Conservation (phyloP, 2,329 filamentous ascomycete genomes). For the Phaeosphaeria sp. region DNA sequence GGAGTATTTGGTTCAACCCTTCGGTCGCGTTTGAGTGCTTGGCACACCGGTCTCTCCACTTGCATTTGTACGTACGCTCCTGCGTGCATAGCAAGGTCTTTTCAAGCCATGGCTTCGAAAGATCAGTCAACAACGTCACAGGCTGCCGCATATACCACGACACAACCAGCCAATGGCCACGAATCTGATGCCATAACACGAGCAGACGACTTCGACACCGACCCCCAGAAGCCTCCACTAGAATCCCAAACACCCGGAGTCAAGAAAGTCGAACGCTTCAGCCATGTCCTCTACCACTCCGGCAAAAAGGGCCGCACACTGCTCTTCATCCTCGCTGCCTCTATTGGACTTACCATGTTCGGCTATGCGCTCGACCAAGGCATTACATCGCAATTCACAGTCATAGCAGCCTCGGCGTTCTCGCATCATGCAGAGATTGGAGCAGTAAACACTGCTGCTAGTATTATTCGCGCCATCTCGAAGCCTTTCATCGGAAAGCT, state of each 20-base stretch:
- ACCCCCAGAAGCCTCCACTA: slow-evolving; percentile 4
- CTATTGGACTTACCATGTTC: slow-evolving; percentile 36
- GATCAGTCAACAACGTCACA: not conserved
- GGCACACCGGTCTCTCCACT: no score
- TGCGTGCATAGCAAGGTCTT: no score
- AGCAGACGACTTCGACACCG: not conserved
- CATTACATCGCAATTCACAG: slow-evolving; percentile 26
- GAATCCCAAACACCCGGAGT: slow-evolving; percentile 15
- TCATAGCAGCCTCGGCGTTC: slow-evolving; percentile 27
- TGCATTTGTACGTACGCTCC: no score
- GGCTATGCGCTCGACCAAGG: slow-evolving; percentile 32
- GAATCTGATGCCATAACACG: slow-evolving; percentile 4
- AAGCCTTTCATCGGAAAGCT: slow-evolving; percentile 32
- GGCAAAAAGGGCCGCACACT: slow-evolving; percentile 23
- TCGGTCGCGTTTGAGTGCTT: no score
- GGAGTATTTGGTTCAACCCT: no score
- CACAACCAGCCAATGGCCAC: no score
- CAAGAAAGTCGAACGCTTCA: slow-evolving; percentile 34
- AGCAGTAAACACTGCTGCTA: slow-evolving; percentile 17
- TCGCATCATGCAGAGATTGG: slow-evolving; percentile 19
- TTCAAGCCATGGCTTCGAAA: no score
- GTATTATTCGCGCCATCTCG: slow-evolving; percentile 27
- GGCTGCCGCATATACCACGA: no score
- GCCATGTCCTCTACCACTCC: slow-evolving; percentile 31
- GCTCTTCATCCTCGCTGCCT: slow-evolving; percentile 24